phyloP scores from a whole-genome alignment of 176 grass and related monocot species.

The sorghum (Sorghum bicolor) region DNA sequence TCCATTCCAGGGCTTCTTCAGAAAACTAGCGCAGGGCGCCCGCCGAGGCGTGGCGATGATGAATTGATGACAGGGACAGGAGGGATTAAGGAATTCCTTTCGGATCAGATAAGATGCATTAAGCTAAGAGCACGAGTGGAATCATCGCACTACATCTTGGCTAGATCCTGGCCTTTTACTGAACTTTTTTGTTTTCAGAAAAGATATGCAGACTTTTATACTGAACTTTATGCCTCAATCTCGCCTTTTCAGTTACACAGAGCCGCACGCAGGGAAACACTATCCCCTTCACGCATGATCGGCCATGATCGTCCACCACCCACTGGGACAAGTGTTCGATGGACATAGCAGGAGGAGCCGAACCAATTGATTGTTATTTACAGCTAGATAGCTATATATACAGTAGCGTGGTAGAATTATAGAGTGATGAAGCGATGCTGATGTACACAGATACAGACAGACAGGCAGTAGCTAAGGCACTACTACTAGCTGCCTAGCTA shows the following conservation, averaged over 20 bases:
- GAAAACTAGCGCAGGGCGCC: too few relatives aligned
- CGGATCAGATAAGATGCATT: background rate
- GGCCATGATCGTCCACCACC: background rate
- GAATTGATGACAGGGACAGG: background rate
- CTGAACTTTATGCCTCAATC: conserved; percentile 4
- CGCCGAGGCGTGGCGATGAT: background rate
- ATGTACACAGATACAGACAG: background rate
- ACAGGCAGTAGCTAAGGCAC: background rate
- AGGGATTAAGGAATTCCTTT: background rate
- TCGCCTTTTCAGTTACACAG: background rate
- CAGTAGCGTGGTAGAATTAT: background rate
- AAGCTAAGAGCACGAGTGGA: background rate
- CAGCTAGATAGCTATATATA: background rate
- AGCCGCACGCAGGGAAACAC: background rate
- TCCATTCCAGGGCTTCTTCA: background rate
- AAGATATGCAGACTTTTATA: background rate
- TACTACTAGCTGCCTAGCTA: background rate
- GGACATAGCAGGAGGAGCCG: background rate
- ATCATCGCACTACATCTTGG: background rate
- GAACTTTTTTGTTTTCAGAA: background rate
- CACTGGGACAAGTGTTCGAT: background rate
- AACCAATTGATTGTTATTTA: background rate
- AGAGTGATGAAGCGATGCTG: background rate
- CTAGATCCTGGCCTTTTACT: background rate
- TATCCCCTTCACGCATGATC: background rate